phyloP scores from a whole-genome alignment of 768 basidiomycete genomes.

The Melanogaster broomeanus region DNA sequence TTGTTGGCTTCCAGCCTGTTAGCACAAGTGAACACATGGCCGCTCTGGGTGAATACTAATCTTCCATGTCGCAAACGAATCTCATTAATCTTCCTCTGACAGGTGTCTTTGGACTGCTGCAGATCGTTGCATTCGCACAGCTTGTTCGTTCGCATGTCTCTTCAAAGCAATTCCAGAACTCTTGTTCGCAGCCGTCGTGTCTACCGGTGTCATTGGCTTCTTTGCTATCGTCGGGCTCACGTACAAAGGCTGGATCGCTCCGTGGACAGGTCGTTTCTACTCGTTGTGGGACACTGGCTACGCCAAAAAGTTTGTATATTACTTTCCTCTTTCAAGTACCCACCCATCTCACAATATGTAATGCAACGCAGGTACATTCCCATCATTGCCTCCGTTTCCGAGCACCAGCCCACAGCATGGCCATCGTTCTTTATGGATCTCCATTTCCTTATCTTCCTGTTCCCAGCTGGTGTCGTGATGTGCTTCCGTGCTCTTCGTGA shows the following conservation, averaged over 20 bases:
- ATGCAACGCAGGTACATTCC: slow-evolving; percentile 72
- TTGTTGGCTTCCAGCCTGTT: slow-evolving; percentile 99
- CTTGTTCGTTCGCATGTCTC: slow-evolving; percentile 88
- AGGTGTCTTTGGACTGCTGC: slow-evolving; percentile 95
- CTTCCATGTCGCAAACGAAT: neutral
- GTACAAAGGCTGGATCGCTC: slow-evolving; percentile 93
- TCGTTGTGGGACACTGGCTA: slow-evolving; percentile 99
- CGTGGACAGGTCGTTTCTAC: slow-evolving; percentile 99
- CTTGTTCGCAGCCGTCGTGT: slow-evolving; percentile 67
- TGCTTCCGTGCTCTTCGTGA: slow-evolving; percentile 95
- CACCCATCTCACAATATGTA: slow-evolving; percentile 2
- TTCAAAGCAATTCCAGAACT: slow-evolving; percentile 90
- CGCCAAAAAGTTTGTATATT: slow-evolving; percentile 79
- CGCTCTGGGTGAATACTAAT: slow-evolving; percentile 68
- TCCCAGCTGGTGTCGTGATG: slow-evolving; percentile 93
- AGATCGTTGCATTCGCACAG: slow-evolving; percentile 92
- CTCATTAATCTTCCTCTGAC: slow-evolving; percentile 11
- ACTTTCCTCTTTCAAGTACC: neutral
- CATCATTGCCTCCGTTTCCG: slow-evolving; percentile 98
- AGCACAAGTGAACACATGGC: slow-evolving; percentile 99
- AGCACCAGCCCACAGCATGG: slow-evolving; percentile 99
- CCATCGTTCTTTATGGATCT: slow-evolving; percentile 99
- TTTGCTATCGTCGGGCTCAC: slow-evolving; percentile 79
- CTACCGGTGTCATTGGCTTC: slow-evolving; percentile 70
- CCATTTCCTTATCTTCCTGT: slow-evolving; percentile 95